A percentile compares a stretch with the other conserved stretches of the same genome.
Evolutionary conservation across 164 flowering plant species (phyloP).

Genomic region (Magnolia officinalis): DNA sequence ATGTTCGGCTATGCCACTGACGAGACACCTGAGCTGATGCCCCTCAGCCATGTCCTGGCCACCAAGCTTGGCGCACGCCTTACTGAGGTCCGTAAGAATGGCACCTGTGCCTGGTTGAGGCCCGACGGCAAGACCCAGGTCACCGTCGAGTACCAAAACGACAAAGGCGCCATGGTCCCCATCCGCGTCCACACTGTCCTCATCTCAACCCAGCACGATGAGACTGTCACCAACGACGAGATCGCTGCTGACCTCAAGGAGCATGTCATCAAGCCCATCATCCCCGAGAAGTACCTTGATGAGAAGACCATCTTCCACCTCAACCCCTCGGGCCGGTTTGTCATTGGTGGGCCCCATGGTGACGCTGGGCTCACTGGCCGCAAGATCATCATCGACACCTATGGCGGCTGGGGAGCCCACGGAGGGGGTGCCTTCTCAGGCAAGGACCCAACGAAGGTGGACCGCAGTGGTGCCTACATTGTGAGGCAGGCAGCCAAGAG

Average conservation of each 20-base stretch:
- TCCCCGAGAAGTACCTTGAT: slow-evolving; percentile 71
- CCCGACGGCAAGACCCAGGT: slow-evolving; percentile 87
- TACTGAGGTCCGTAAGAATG: slow-evolving; percentile 72
- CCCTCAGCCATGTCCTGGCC: slow-evolving; percentile 72
- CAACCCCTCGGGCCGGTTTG: slow-evolving; percentile 78
- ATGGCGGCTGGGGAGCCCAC: slow-evolving; percentile 86
- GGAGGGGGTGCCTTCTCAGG: slow-evolving; percentile 87
- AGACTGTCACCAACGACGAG: slow-evolving; percentile 74
- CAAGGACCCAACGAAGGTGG: slow-evolving; percentile 79
- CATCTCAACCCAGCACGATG: slow-evolving; percentile 79
- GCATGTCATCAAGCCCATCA: slow-evolving; percentile 69
- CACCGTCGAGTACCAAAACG: slow-evolving; percentile 70
- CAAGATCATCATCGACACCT: slow-evolving; percentile 75
- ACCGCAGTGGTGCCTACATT: slow-evolving; percentile 75
- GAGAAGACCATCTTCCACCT: slow-evolving; percentile 84
- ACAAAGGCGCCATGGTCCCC: slow-evolving; percentile 75
- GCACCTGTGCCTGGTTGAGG: slow-evolving; percentile 69
- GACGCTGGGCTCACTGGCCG: slow-evolving; percentile 83
- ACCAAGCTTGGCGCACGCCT: slow-evolving; percentile 76
- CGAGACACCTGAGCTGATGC: slow-evolving; percentile 79
- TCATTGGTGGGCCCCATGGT: slow-evolving; percentile 81
- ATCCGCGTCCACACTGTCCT: slow-evolving; percentile 75
- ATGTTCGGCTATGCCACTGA: slow-evolving; percentile 91
- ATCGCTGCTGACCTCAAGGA: slow-evolving; percentile 76
- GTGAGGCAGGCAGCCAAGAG: slow-evolving; percentile 85